phyloP scores from a whole-genome alignment of 1,284 basidiomycete genomes.

The Malassezia obtusa region DNA sequence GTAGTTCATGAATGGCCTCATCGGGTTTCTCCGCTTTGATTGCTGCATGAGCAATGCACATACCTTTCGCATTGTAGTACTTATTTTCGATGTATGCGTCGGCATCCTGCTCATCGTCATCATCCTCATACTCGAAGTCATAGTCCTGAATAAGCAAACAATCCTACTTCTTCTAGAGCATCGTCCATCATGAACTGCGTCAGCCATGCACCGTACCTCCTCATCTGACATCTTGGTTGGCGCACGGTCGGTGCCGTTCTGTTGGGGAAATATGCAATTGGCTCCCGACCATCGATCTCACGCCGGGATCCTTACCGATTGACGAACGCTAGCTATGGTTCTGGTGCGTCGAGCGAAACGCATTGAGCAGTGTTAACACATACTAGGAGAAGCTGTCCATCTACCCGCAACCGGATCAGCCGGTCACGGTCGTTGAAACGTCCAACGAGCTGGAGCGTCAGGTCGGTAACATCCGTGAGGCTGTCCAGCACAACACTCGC shows the following conservation, averaged over 20 bases:
- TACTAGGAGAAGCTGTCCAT: slow-evolving; percentile 28
- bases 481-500: slow-evolving; percentile 21
- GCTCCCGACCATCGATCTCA: not conserved
- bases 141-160: slow-evolving; percentile 61
- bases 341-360: too few species aligned
- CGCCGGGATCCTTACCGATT: not conserved
- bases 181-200: slow-evolving; percentile 46
- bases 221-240: slow-evolving; percentile 14
- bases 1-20: slow-evolving; percentile 75
- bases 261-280: slow-evolving; percentile 5
- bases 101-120: slow-evolving; percentile 57
- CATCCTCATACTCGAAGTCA: slow-evolving; percentile 76
- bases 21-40: slow-evolving; percentile 86
- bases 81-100: slow-evolving; percentile 94
- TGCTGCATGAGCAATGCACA: slow-evolving; percentile 53
- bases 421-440: slow-evolving; percentile 24
- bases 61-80: slow-evolving; percentile 95
- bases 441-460: slow-evolving; percentile 39
- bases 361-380: not conserved
- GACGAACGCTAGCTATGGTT: too few species aligned
- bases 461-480: slow-evolving; percentile 24
- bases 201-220: slow-evolving; percentile 1
- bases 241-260: not conserved
- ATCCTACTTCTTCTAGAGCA: slow-evolving; percentile 33
- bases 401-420: slow-evolving; percentile 27